Conservation (phyloP, 2,329 filamentous ascomycete genomes). For the Aspergillus brasiliensis region DNA sequence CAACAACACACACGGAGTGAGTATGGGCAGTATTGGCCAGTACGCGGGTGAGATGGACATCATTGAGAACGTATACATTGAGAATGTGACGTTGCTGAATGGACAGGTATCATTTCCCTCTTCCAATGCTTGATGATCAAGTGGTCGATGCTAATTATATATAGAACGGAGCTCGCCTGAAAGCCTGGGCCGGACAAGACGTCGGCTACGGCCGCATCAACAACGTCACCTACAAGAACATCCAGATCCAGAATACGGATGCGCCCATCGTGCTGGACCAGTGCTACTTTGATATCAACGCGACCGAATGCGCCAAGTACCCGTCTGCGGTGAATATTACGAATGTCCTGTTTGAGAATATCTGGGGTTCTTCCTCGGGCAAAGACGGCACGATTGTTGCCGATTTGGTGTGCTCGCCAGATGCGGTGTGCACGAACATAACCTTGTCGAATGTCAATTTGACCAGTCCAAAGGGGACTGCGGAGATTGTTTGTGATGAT, state of each 20-base stretch:
- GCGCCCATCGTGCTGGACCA: constrained; percentile 61
- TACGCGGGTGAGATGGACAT: constrained; percentile 58
- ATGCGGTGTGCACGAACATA: constrained; percentile 60
- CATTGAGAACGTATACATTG: constrained; percentile 60
- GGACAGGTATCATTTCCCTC: no score
- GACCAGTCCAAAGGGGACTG: constrained; percentile 51
- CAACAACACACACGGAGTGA: constrained; percentile 60
- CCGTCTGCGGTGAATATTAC: constrained; percentile 62
- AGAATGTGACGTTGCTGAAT: constrained; percentile 61
- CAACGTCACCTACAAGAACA: constrained; percentile 65
- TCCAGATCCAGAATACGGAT: constrained; percentile 62
- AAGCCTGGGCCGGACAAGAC: constrained; percentile 61
- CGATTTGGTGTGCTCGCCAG: constrained; percentile 58
- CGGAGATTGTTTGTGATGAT: constrained; percentile 56
- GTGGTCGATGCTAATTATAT: no score
- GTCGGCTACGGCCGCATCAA: constrained; percentile 63
- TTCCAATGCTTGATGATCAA: no score
- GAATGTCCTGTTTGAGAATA: constrained; percentile 61
- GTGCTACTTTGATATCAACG: constrained; percentile 63
- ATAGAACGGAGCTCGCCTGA: constrained; percentile 60
- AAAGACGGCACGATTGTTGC: constrained; percentile 59
- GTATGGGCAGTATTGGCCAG: constrained; percentile 62
- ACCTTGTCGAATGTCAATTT: constrained; percentile 58
- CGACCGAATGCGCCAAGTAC: constrained; percentile 54
- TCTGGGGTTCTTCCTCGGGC: constrained; percentile 59